Base-by-base conservation (phyloP, 1,284 basidiomycete genomes). In the Puccinia polysora region DNA sequence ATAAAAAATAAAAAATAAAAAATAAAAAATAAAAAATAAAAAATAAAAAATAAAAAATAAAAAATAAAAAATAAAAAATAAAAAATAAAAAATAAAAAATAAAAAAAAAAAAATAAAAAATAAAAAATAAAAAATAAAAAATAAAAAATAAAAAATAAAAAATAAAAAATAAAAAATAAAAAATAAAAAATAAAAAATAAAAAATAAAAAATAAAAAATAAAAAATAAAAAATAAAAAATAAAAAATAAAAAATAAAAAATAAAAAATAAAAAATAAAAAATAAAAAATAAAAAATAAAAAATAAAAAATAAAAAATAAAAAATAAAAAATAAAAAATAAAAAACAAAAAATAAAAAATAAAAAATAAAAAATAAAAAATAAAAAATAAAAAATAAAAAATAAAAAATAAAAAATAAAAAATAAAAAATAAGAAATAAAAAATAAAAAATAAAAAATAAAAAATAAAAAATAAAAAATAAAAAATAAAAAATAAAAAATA, bases 291-390 rank as follows among this genome's bases (percentile, higher is more conserved):
- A 52, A 52, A 52, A 52, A 52, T 15, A 14, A 52, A 10, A 52
- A 52, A 14, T 15, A 52, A 52, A 52, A 14, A 15, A 52, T 15
- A 52, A 52, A 52, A 52, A 52, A 52, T 52, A 52, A 52, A 52
- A 52, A 52, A 14, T 15, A 52, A 10, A 12, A 52, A 52, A 52
- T 15, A 52, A 52, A 14, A n/a, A n/a, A n/a, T n/a, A n/a, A n/a
- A n/a, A n/a, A n/a, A n/a, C n/a, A n/a, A n/a, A n/a, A n/a, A n/a
- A 10, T 15, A 52, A 52, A 14, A 52, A 52, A 52, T 14, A 52
- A 14, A 52, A 52, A 52, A 52, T 15, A 14, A 10, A 52, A 52
- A 52, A 52, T 15, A 52, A 52, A 14, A 10, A 52, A 52, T 15
- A 52, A 14, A 25, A 52, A 52, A 10, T 15, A 52, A 52, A 8